A percentile compares a stretch with the other conserved stretches of the same genome.
These are phyloP conservation scores for Wickerhamiella spandovensis DNA, from an alignment of 805 yeast genomes.

Conservation along the genomic window DNA sequence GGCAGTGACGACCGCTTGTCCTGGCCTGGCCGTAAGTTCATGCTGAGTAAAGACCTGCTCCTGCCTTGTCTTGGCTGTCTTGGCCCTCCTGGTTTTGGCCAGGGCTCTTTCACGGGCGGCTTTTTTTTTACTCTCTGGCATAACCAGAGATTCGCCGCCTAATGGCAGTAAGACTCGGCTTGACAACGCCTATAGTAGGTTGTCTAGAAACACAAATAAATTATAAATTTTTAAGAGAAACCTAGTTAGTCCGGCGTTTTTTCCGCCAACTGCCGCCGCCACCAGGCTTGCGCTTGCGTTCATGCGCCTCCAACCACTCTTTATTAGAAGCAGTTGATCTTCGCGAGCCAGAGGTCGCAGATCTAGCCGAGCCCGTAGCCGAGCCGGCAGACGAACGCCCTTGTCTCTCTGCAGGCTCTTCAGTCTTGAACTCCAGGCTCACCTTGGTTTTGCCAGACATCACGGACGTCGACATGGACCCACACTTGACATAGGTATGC, in stretches of 20 bases:
- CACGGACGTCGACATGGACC: slow-evolving; percentile 37
- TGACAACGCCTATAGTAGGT: too few relatives aligned
- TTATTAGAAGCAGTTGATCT: background rate
- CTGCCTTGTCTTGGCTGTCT: background rate
- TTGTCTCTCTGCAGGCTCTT: background rate
- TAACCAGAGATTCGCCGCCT: too few relatives aligned
- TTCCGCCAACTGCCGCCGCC: background rate
- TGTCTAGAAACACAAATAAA: too few relatives aligned
- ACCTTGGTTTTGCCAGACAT: slow-evolving; percentile 26
- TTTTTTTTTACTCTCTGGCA: too few relatives aligned
- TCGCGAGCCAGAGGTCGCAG: background rate
- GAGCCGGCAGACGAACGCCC: too few relatives aligned
- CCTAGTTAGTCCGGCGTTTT: background rate
- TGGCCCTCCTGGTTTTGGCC: background rate
- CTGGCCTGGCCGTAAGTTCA: slow-evolving; percentile 22
- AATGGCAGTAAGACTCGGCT: too few relatives aligned
- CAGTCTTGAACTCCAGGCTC: slow-evolving; percentile 10
- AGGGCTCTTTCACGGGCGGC: background rate
- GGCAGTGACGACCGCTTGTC: slow-evolving; percentile 21
- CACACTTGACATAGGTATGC: slow-evolving; percentile 54
- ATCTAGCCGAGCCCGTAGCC: background rate
- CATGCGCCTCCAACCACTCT: background rate
- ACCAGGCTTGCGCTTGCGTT: background rate
- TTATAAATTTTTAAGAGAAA: too few relatives aligned
- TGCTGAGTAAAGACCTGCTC: slow-evolving; percentile 15